phyloP scores from a whole-genome alignment of 441 rosid genomes.

The Jatropha multifida region DNA sequence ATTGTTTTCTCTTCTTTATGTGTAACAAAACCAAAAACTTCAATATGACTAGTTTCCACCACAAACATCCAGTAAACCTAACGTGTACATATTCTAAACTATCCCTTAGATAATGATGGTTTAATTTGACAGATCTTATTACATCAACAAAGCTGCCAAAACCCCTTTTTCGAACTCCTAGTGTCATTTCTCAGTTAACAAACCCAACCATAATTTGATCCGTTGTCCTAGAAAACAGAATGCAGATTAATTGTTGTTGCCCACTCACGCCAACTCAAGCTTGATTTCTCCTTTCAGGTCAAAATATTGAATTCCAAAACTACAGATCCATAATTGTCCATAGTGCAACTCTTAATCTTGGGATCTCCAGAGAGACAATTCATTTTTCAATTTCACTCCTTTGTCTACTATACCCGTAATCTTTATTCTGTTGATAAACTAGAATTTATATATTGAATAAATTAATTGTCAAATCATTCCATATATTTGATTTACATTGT shows the following conservation, averaged over 20 bases:
- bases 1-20: not conserved
- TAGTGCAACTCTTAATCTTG: not conserved
- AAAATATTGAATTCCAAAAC: not conserved
- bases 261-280: not conserved
- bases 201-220: not conserved
- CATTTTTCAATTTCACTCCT: not conserved
- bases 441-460: not conserved
- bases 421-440: not conserved
- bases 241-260: not conserved
- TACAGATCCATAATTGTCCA: not conserved
- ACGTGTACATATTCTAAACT: not conserved
- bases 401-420: not conserved
- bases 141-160: not conserved
- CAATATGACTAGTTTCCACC: not conserved
- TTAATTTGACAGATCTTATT: not conserved
- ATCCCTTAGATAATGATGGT: not conserved
- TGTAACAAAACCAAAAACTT: not conserved
- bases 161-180: not conserved
- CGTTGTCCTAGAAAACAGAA: not conserved
- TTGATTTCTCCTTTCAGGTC: not conserved
- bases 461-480: not conserved
- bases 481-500: not conserved
- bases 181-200: not conserved
- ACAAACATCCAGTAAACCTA: too few species aligned
- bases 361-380: not conserved